Evolutionary conservation across 257 asterid genomes (phyloP), one percentile per base, ranked within the genome.

Genomic region (Solanum sparsipilum): DNA sequence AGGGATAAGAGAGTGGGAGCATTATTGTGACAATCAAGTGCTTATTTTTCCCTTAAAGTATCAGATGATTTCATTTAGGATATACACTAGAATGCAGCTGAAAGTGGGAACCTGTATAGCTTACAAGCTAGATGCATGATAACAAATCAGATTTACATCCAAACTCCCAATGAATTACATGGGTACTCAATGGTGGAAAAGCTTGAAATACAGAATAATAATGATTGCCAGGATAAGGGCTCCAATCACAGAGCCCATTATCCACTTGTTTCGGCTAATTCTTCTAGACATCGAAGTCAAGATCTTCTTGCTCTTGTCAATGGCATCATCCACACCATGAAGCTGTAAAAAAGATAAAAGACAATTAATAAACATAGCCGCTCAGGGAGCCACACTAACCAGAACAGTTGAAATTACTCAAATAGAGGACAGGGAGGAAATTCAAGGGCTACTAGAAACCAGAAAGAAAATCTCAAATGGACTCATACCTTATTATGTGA

Each of bases 281-380:
- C 98, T 94, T 88, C 94, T 91, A 18, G 98, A 88, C 99, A 97
- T 97, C 89, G 99, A 84, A 68, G 92, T 91, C 93, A 97, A 92
- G 52, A 97, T 90, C 93, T 91, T 96, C 90, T 97, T 97, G 90
- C 98, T 95, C 90, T 93, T 97, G 87, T 95, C 99, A 74, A 97
- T 95, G 87, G 95, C 98, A 41, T 94, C 97, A 90, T 97, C 99
- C 44, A 97, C 98, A 68, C 96, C 98, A 20, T 94, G 96, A 86
- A 97, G 96, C 99, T 97, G 94, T 93, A 92, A 90, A 84, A 46
- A 63, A 7, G 31, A 86, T 71, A 4, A 35, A 35, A 46, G 46
- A 31, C 12, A 7, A 4, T 7, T 48, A 13, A 38, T 67, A 27
- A 71, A 25, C 72, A 72, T 32, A 48, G n/a, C 84, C 27, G 16